Percentiles rank a stretch among this genome's conserved stretches.
Conservation (phyloP, 805 yeast genomes). For the Blastobotrys mokoenaii region DNA sequence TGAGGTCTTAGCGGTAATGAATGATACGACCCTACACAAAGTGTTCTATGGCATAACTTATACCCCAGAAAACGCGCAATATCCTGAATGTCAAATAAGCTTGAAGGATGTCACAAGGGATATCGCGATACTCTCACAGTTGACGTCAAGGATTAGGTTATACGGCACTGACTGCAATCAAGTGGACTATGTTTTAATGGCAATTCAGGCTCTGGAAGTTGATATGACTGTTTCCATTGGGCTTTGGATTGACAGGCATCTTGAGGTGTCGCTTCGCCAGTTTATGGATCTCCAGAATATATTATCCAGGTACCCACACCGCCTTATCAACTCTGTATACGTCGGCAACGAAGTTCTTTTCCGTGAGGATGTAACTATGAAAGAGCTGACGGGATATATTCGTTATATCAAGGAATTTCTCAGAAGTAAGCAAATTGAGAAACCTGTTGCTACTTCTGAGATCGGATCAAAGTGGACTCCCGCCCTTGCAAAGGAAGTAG, state of each 20-base stretch:
- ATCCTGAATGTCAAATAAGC: slow-evolving; percentile 45
- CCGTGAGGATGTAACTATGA: slow-evolving; percentile 38
- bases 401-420: slow-evolving; percentile 34
- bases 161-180: slow-evolving; percentile 60
- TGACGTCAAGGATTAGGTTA: slow-evolving; percentile 49
- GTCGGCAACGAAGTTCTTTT: slow-evolving; percentile 59
- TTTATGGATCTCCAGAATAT: slow-evolving; percentile 37
- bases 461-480: slow-evolving; percentile 40
- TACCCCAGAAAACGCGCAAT: slow-evolving; percentile 43
- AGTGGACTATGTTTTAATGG: slow-evolving; percentile 41
- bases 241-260: slow-evolving; percentile 49
- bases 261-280: slow-evolving; percentile 38
- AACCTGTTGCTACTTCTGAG: slow-evolving; percentile 60
- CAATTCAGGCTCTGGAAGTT: slow-evolving; percentile 42
- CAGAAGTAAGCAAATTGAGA: slow-evolving; percentile 25
- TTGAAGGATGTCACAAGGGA: slow-evolving; percentile 46
- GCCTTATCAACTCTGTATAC: slow-evolving; percentile 41
- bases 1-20: slow-evolving; percentile 22
- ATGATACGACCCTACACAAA: slow-evolving; percentile 25
- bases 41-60: slow-evolving; percentile 53
- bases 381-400: slow-evolving; percentile 36
- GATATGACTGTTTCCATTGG: slow-evolving; percentile 54
- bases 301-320: slow-evolving; percentile 36
- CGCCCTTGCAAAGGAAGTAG: slow-evolving; percentile 37
- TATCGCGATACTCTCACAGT: slow-evolving; percentile 45